These are phyloP conservation scores for Colletotrichum destructivum DNA, from an alignment of 2,329 filamentous ascomycete genomes.

Conservation along the genomic window DNA sequence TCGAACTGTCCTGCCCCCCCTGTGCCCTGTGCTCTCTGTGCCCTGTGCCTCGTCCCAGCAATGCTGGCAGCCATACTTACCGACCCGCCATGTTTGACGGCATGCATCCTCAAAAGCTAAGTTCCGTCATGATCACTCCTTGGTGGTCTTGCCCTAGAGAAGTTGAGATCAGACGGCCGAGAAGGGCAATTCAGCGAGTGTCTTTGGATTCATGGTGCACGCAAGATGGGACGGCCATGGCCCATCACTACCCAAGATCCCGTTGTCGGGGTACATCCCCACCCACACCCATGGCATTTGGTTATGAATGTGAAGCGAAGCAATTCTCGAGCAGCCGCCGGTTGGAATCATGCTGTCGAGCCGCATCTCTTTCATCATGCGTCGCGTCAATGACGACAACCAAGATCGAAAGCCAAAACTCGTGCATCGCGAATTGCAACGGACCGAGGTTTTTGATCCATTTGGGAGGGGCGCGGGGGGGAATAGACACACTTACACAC, in stretches of 20 bases:
- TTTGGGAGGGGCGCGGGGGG: too few species aligned
- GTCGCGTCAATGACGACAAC: not conserved
- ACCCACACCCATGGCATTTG: too few species aligned
- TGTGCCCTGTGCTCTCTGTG: not conserved
- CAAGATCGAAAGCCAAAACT: conserved; percentile 1
- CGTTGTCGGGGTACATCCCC: not conserved
- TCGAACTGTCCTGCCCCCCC: not conserved
- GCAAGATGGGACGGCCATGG: not conserved
- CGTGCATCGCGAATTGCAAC: conserved; percentile 18
- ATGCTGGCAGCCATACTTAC: not conserved
- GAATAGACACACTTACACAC: not conserved
- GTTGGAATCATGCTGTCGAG: not conserved
- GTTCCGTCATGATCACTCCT: not conserved
- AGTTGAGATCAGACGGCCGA: conserved; percentile 10
- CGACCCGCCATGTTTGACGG: conserved; percentile 17
- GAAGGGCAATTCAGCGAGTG: conserved; percentile 5
- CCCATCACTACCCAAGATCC: conserved; percentile 2
- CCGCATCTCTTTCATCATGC: not conserved
- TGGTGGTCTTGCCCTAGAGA: not conserved
- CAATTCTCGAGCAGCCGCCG: not conserved
- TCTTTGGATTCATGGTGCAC: not conserved
- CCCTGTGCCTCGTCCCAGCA: conserved; percentile 31
- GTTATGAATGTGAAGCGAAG: too few species aligned
- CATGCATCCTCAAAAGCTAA: not conserved
- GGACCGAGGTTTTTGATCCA: conserved; percentile 5